Base-by-base conservation (phyloP, 2,329 filamentous ascomycete species). In the Neonectria punicea region DNA sequence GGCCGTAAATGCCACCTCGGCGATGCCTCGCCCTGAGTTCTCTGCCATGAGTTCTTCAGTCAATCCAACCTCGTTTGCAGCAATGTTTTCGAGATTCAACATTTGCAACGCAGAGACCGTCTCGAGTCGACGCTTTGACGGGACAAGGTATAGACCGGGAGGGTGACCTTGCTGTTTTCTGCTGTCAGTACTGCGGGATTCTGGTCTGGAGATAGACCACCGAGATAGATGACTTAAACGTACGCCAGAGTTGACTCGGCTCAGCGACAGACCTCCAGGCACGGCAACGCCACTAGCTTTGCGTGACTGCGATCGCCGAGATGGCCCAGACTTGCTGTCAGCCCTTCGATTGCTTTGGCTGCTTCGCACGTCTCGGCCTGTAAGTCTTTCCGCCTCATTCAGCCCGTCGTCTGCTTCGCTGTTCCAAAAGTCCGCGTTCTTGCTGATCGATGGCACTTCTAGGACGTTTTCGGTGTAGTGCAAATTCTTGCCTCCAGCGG, bases 381-480 rank as follows among this genome's bases (percentile, higher is more conserved):
- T 84, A 34, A 81, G 67, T 41, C 82, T 81, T 61, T 86, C 85
- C 14, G 76, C 80, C 20, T 79, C 82, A 44, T 84, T 80, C 22
- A 80, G 71, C 4, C 85, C 82, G 53, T 93, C 90, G 28, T 90
- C 90, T 14, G 90, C 90, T 74, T 94, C 92, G 73, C 90, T 93
- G 73, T 93, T 92, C 90, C 91, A 93, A 63, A 86, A 88, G 68
- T 88, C 86, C 34, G 84, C 82, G 51, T 79, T 79, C 63, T 82
- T 83, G 7, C 78, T 71, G 16, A 74, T 66, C 11, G 83, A 67
- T 18, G 86, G 84, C 22, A 86, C 78, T 62, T 94, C 93, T 14
- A 98, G 85, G 2, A 98, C 95, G 70, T 97, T 98, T 78, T 98
- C 96, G 0, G 92, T 91, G 70, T 94, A 91, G 78, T 98, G 94